A percentile compares a stretch with the other conserved stretches of the same genome.
Conservation (phyloP, 1,284 basidiomycete genomes). For the Coniferiporia sulphurascens region DNA sequence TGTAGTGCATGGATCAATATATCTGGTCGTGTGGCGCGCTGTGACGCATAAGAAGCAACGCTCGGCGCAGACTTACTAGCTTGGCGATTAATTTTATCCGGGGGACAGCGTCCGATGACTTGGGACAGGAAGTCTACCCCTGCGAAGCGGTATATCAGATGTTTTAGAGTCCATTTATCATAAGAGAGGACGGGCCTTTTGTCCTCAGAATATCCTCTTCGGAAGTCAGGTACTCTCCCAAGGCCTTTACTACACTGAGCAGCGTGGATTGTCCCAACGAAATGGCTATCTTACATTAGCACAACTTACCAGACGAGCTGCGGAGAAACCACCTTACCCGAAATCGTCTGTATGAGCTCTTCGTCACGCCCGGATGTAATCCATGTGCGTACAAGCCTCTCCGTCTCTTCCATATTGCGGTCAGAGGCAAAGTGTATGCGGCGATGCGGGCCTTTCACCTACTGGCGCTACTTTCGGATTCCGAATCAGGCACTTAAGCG, state of each 20-base stretch:
- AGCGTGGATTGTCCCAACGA: constrained; percentile 57
- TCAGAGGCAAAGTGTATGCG: constrained; percentile 7
- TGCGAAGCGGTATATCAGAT: constrained; percentile 34
- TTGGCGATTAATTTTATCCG: constrained; percentile 72
- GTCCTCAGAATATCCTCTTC: constrained; percentile 76
- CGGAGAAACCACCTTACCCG: constrained; percentile 38
- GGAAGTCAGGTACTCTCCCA: constrained; percentile 84
- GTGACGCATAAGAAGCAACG: no score
- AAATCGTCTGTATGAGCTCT: constrained; percentile 55
- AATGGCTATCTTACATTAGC: constrained; percentile 48
- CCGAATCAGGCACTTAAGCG: no score
- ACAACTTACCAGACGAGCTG: background rate
- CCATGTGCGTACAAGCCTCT: constrained; percentile 68
- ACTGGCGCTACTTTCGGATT: no score
- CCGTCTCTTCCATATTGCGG: constrained; percentile 34
- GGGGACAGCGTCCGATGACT: constrained; percentile 58
- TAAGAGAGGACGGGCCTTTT: constrained; percentile 52
- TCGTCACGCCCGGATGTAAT: constrained; percentile 58
- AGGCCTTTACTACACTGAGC: constrained; percentile 79
- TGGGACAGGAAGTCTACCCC: constrained; percentile 72
- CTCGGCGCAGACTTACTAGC: constrained; percentile 57
- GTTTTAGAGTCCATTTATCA: constrained; percentile 54
- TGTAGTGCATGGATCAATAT: background rate
- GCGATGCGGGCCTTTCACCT: background rate
- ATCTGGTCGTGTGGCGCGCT: no score